Evolutionary conservation across 2,329 filamentous ascomycete genomes (phyloP).

Genomic region (Escovopsis sp.): DNA sequence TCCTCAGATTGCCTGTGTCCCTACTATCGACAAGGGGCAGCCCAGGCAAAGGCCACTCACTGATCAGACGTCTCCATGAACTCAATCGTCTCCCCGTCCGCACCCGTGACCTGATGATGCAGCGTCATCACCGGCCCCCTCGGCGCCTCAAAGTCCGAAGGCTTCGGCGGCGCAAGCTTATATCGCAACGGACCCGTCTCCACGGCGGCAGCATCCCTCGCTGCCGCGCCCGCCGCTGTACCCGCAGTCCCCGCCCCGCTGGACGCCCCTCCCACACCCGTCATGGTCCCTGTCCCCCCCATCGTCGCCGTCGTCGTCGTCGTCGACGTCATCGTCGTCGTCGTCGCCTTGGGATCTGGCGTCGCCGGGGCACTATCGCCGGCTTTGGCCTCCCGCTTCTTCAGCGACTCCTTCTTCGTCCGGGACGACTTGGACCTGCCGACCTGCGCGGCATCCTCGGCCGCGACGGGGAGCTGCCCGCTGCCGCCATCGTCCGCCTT

Average conservation of each 20-base stretch:
- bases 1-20: too few species aligned
- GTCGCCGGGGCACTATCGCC: constrained; percentile 38
- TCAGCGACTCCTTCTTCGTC: constrained; percentile 49
- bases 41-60: constrained; percentile 27
- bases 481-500: constrained; percentile 21
- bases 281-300: too few species aligned
- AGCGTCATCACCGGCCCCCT: constrained; percentile 40
- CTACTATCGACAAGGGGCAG: too few species aligned
- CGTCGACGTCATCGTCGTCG: too few species aligned
- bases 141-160: constrained; percentile 44
- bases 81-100: constrained; percentile 35
- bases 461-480: too few species aligned
- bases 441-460: constrained; percentile 29
- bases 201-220: constrained; percentile 22
- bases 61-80: constrained; percentile 51
- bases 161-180: constrained; percentile 47
- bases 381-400: constrained; percentile 51
- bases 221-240: too few species aligned
- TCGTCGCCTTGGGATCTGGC: constrained; percentile 33
- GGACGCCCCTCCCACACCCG: too few species aligned
- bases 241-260: too few species aligned
- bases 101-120: constrained; percentile 35
- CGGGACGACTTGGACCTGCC: constrained; percentile 25
- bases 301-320: too few species aligned
- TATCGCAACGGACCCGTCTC: constrained; percentile 42